Conservation (phyloP, 225 moss, liverwort and hornwort species). For the Asterella californica region DNA sequence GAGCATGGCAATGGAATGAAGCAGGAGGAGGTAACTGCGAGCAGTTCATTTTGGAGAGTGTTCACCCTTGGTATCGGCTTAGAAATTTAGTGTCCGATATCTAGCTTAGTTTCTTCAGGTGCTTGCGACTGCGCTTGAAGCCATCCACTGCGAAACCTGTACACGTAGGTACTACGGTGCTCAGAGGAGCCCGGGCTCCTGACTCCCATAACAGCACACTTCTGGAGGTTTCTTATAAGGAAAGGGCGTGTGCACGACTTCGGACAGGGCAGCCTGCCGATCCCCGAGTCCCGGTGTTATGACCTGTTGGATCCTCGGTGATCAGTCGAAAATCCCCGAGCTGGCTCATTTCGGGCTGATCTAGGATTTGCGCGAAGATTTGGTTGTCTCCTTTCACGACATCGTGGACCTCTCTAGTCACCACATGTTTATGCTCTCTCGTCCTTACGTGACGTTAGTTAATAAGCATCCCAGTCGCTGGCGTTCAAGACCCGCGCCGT, state of each 20-base stretch:
- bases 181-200: background rate
- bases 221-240: background rate
- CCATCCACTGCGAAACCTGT: background rate
- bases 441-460: background rate
- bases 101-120: background rate
- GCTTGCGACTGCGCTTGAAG: background rate
- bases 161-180: background rate
- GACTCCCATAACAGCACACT: background rate
- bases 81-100: background rate
- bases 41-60: background rate
- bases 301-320: slow-evolving; percentile 21
- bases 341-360: slow-evolving; percentile 19
- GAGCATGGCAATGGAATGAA: slow-evolving; percentile 6
- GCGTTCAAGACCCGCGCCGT: slow-evolving; percentile 13
- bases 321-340: slow-evolving; percentile 31
- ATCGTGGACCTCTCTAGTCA: background rate
- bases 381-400: background rate
- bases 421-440: slow-evolving; percentile 21
- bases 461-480: slow-evolving; percentile 6
- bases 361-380: slow-evolving; percentile 11
- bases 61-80: background rate
- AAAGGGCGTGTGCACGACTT: background rate
- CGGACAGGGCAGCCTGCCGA: slow-evolving; percentile 7
- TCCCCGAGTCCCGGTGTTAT: slow-evolving; percentile 5
- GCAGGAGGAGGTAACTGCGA: background rate